A percentile compares a stretch with the other conserved stretches of the same genome.
phyloP scores from a whole-genome alignment of 345 rosid genomes.

The Eucalyptus curtisii region DNA sequence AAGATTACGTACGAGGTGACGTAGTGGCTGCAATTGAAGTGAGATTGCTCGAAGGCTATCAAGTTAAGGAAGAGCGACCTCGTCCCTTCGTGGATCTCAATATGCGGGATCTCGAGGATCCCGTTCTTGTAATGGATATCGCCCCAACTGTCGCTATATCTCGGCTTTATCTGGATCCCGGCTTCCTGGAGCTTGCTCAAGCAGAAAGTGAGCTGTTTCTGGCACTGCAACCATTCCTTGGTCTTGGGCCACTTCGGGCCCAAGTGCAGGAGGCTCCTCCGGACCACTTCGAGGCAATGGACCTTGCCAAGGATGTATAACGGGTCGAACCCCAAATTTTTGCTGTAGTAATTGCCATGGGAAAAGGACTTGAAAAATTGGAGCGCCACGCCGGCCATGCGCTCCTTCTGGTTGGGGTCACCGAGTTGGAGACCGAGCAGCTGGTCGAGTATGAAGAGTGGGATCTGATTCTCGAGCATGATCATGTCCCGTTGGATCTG shows the following conservation, averaged over 20 bases:
- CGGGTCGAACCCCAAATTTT: conserved; percentile 27
- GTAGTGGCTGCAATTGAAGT: conserved; percentile 49
- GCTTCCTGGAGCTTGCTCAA: conserved; percentile 58
- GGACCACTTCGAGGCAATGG: conserved; percentile 73
- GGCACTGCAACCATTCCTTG: conserved; percentile 37
- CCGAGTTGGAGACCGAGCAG: conserved; percentile 45
- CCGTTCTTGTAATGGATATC: conserved; percentile 44
- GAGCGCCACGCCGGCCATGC: conserved; percentile 40
- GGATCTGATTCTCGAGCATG: conserved; percentile 76
- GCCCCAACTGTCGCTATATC: conserved; percentile 39
- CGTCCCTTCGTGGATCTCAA: conserved; percentile 81
- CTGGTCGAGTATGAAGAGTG: conserved; percentile 49
- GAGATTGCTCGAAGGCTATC: conserved; percentile 75
- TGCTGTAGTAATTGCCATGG: too few relatives aligned
- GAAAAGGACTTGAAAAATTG: conserved; percentile 60
- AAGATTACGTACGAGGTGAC: conserved; percentile 74
- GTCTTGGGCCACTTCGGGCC: conserved; percentile 48
- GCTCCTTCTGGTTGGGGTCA: conserved; percentile 29
- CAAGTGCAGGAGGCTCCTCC: conserved; percentile 38
- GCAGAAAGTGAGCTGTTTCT: conserved; percentile 54
- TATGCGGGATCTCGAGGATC: conserved; percentile 45
- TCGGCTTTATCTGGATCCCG: conserved; percentile 49
- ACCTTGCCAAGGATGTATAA: conserved; percentile 39
- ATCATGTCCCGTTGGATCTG: conserved; percentile 72
- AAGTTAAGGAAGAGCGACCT: conserved; percentile 72